These are phyloP conservation scores for Penicillium fimorum DNA, from an alignment of 495 filamentous ascomycete species.

Conservation along the genomic window DNA sequence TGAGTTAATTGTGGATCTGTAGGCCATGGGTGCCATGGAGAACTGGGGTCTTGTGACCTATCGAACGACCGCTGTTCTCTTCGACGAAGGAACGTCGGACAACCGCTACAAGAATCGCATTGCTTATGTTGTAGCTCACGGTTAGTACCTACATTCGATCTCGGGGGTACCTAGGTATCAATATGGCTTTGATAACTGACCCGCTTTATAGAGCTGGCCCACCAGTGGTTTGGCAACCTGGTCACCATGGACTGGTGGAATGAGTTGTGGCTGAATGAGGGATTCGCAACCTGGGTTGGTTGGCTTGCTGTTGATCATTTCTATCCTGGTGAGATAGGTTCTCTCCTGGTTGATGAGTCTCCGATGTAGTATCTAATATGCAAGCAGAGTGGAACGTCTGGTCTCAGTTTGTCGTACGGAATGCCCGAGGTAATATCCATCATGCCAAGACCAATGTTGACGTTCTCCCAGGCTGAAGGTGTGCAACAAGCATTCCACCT, in stretches of 20 bases:
- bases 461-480: conserved; percentile 66
- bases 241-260: conserved; percentile 85
- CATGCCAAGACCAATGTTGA: conserved; percentile 30
- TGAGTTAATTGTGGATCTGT: conserved; percentile 33
- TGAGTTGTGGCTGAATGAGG: conserved; percentile 95
- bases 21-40: conserved; percentile 71
- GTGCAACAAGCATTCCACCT: conserved; percentile 87
- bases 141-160: conserved; percentile 18
- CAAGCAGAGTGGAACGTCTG: conserved; percentile 82
- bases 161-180: neutral
- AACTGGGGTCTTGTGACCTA: conserved; percentile 98
- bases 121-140: conserved; percentile 89
- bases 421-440: conserved; percentile 51
- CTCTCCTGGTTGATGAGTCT: neutral
- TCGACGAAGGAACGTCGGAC: conserved; percentile 87
- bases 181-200: conserved; percentile 7
- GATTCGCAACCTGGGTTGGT: conserved; percentile 97
- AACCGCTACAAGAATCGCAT: conserved; percentile 84
- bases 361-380: conserved; percentile 9
- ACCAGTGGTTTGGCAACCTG: conserved; percentile 98
- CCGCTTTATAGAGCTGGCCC: conserved; percentile 67
- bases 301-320: conserved; percentile 92
- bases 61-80: conserved; percentile 87
- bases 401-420: conserved; percentile 85
- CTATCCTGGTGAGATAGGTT: conserved; percentile 60